Base-by-base conservation (phyloP, 352 stramenopile species). In the Pythium brassicae region DNA sequence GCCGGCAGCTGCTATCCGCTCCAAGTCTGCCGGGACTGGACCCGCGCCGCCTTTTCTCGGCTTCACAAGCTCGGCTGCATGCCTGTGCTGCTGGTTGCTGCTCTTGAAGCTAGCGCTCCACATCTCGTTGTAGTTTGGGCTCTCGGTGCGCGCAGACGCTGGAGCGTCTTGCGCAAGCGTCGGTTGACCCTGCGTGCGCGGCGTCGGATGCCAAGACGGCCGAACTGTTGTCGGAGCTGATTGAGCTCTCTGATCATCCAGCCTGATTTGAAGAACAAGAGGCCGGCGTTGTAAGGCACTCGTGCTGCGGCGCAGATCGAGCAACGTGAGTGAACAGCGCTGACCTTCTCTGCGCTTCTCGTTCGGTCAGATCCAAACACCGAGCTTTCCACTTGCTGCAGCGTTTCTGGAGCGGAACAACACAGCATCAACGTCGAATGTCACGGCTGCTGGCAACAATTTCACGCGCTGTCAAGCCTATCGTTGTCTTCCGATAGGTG, bases 301-400 rank as follows among this genome's bases (percentile, higher is more conserved):
- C 11, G 19, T 45, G 17, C 15, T 8, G 19, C 15, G 14, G 5
- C n/a, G n/a, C n/a, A n/a, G n/a, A n/a, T n/a, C n/a, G n/a, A n/a
- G n/a, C n/a, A n/a, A n/a, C n/a, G n/a, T n/a, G n/a, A 52, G 17
- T 10, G 7, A 37, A 20, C 27, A 20, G n/a, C 12, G 39, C 27
- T 19, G 2, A 76, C 44, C 66, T 59, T 40, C 74, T 63, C 35
- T 70, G 57, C 2, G 70, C 54, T 54, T 87, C 72, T 5, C 65
- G 58, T 50, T 82, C 71, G 0, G 67, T 71, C 11, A 88, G 62
- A 7, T 80, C 74, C 22, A 78, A 53, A 39, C 68, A 88, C 12
- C 76, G 68, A 39, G 68, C 64, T 54, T 88, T 90, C 80, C 80
- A 90, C 57, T 90, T 90, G 53, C 68, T 57, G 50, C 73, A 82